A percentile compares a stretch with the other conserved stretches of the same genome.
These are phyloP conservation scores for Hansfordia pulvinata DNA, from an alignment of 2,329 filamentous ascomycete species.

Conservation along the genomic window DNA sequence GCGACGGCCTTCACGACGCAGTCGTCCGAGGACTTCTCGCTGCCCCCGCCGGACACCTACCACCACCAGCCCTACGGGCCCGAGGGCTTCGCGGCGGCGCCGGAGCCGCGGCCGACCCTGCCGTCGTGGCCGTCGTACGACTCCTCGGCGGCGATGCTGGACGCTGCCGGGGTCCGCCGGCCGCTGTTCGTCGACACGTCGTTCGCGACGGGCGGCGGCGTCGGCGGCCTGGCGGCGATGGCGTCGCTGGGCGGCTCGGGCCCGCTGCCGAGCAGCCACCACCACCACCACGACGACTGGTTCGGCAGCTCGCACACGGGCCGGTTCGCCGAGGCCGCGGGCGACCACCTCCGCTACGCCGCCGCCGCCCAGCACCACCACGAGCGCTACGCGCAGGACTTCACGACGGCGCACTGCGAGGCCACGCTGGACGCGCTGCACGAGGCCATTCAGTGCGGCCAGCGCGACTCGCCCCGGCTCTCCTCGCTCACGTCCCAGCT, in stretches of 20 bases:
- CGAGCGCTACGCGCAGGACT: conserved; percentile 3
- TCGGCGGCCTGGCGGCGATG: no score
- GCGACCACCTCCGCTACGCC: no score
- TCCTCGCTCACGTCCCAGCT: conserved; percentile 4
- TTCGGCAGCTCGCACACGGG: no score
- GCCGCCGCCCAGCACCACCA: no score
- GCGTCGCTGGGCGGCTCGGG: background rate
- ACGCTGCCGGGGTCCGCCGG: no score
- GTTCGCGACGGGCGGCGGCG: conserved; percentile 2
- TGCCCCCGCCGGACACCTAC: background rate
- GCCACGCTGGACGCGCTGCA: conserved; percentile 5
- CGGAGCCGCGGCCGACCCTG: conserved; percentile 1
- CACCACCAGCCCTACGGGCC: background rate
- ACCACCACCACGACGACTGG: no score
- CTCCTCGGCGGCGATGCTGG: no score
- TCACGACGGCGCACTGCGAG: conserved; percentile 6
- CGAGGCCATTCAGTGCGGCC: conserved; percentile 3
- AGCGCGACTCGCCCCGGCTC: conserved; percentile 1
- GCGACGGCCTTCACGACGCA: background rate
- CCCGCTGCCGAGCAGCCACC: background rate
- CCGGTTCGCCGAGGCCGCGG: no score
- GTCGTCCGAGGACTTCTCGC: background rate
- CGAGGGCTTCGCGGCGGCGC: background rate
- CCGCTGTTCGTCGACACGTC: conserved; percentile 5
- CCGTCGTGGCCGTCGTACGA: conserved; percentile 5